phyloP scores from a whole-genome alignment of 1,139 yeast species.

The Candida smagusa region DNA sequence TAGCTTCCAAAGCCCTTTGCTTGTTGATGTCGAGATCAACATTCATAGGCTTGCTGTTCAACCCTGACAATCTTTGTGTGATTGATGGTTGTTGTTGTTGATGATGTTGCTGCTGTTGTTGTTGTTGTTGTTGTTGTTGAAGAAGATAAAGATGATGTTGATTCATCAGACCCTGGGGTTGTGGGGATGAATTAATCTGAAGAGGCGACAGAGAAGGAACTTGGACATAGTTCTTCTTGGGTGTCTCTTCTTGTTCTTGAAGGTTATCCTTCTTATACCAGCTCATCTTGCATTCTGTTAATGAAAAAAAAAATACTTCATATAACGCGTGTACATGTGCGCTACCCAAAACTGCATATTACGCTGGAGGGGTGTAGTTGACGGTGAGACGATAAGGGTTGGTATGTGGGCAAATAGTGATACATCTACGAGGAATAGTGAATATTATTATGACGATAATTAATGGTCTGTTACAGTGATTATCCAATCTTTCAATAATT shows the following conservation, averaged over 20 bases:
- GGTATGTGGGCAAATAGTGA: background rate
- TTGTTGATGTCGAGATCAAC: conserved; percentile 19
- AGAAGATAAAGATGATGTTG: too few species aligned
- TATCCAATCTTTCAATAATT: too few species aligned
- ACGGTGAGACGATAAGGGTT: background rate
- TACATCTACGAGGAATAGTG: conserved; percentile 1
- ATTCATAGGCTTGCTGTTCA: background rate
- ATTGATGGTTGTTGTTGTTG: conserved; percentile 1
- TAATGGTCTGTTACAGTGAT: too few species aligned
- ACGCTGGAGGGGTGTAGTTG: background rate
- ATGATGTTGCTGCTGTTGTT: too few species aligned
- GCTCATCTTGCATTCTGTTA: conserved; percentile 21
- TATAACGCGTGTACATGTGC: too few species aligned
- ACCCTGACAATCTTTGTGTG: background rate
- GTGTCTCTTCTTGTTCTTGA: conserved; percentile 8
- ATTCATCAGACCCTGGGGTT: background rate
- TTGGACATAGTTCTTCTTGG: conserved; percentile 12
- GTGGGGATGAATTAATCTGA: conserved; percentile 14
- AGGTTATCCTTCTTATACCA: conserved; percentile 28
- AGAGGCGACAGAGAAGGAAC: conserved; percentile 16
- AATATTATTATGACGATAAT: too few species aligned
- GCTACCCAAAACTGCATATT: too few species aligned
- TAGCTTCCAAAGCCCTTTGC: conserved; percentile 30
- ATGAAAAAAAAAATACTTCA: background rate
- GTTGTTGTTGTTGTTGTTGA: too few species aligned